Base-by-base conservation (phyloP, 2,329 filamentous ascomycete species). In the Tolypocladium amazonense region DNA sequence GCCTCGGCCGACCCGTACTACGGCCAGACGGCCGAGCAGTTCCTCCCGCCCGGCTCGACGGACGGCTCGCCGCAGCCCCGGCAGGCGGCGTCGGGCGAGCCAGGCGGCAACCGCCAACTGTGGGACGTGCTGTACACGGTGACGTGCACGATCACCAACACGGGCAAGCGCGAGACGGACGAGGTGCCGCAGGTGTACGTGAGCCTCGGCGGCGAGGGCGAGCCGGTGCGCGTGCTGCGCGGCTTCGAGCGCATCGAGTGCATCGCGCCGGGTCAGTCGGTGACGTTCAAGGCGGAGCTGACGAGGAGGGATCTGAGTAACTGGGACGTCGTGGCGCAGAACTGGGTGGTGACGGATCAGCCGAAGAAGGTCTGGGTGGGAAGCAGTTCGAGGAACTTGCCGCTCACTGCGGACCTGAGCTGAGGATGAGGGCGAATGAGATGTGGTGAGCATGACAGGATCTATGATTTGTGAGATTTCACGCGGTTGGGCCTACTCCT, bases 301-400 rank as follows among this genome's bases (percentile, higher is more conserved):
- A 92, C 86, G 7, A 82, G 92, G 45, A 85, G 91, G 60, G 93
- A 97, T 69, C 66, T 97, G 59, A 91, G 88, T 71, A 94, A 92
- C 76, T 97, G 93, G 92, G 90, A 96, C 65, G 77, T 83, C 0
- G 79, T 70, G 1, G 71, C 76, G n/a, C 92, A 97, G 79, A 87
- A 97, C 77, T 97, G 93, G 92, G 82, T 91, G 54, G 67, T 85
- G n/a, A 78, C 75, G 11, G 65, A 74, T 23, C 67, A 73, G 55
- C 68, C 76, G 60, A 85, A 85, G 77, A 83, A 71, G 59, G 77
- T 82, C 15, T 82, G 71, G 62, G 79, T 85, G 9, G 82, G 82
- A 3, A 74, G 77, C 64, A 83, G 80, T 67, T 84, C 81, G 60
- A 74, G 82, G 56, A 77, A 84, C 66, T 68, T 85, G 68, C 77